Evolutionary conservation across 164 flowering plant species (phyloP).

Genomic region (Aristolochia californica): DNA sequence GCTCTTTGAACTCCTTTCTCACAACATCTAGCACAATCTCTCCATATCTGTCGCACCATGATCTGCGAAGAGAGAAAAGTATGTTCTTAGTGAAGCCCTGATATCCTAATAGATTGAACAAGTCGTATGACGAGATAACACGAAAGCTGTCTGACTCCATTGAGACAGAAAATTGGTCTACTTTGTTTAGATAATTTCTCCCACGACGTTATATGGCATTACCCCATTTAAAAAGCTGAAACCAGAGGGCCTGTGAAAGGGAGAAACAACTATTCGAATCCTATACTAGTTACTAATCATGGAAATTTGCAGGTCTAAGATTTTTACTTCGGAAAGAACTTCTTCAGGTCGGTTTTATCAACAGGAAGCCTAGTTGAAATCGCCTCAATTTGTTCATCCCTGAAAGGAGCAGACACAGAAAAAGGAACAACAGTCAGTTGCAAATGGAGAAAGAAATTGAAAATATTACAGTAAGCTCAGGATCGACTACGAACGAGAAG

Average conservation of each 20-base stretch:
- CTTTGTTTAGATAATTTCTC: too few species aligned
- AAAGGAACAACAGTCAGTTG: neutral
- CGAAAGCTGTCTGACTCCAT: too few species aligned
- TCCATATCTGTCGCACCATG: constrained; percentile 76
- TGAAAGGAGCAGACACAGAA: constrained; percentile 7
- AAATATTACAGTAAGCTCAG: neutral
- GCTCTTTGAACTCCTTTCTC: constrained; percentile 77
- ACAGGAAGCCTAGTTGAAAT: constrained; percentile 77
- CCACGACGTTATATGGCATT: too few species aligned
- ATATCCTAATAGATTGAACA: too few species aligned
- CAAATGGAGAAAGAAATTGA: neutral
- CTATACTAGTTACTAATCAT: too few species aligned
- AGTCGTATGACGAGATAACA: too few species aligned
- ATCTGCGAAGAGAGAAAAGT: constrained; percentile 18
- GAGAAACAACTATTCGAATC: too few species aligned
- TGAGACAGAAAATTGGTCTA: too few species aligned
- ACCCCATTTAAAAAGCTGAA: too few species aligned
- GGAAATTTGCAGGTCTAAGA: neutral
- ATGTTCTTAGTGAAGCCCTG: neutral
- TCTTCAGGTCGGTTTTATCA: constrained; percentile 65
- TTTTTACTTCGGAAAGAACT: constrained; percentile 64
- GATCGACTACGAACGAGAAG: constrained; percentile 40
- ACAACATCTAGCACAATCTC: constrained; percentile 72
- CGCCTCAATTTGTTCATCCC: constrained; percentile 71
- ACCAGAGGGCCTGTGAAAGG: too few species aligned